Conservation (phyloP, 2,329 filamentous ascomycete species). For the Cladosporium sp. region DNA sequence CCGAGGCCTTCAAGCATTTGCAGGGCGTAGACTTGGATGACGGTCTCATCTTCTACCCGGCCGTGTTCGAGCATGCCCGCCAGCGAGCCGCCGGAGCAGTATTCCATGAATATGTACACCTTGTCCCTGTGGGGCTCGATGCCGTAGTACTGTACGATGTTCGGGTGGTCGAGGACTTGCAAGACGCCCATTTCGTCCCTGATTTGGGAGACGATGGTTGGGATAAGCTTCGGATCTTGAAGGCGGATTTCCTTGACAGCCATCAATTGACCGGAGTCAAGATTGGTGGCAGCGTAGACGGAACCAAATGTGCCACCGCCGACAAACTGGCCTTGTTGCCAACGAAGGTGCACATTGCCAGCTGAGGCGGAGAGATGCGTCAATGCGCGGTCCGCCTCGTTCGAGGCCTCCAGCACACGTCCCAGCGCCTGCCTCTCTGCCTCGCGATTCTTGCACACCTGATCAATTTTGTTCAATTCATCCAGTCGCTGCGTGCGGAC, state of each 20-base stretch:
- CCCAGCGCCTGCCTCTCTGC: conserved; percentile 85
- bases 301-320: conserved; percentile 96
- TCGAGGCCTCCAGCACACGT: conserved; percentile 87
- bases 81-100: conserved; percentile 91
- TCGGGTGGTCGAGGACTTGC: conserved; percentile 93
- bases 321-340: conserved; percentile 98
- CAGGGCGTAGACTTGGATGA: conserved; percentile 93
- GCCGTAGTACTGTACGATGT: conserved; percentile 95
- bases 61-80: conserved; percentile 90
- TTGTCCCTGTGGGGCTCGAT: conserved; percentile 98
- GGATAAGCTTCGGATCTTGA: conserved; percentile 94
- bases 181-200: conserved; percentile 96
- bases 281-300: conserved; percentile 94
- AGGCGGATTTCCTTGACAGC: conserved; percentile 97
- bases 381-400: conserved; percentile 91
- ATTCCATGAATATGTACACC: conserved; percentile 99
- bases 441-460: conserved; percentile 73
- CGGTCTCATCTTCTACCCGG: conserved; percentile 94
- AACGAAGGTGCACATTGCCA: conserved; percentile 91
- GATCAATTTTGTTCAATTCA: conserved; percentile 74
- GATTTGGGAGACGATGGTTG: conserved; percentile 90
- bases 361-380: conserved; percentile 92
- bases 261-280: conserved; percentile 95
- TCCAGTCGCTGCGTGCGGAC: conserved; percentile 74
- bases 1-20: conserved; percentile 92